Percentiles rank a stretch among this genome's conserved stretches.
Evolutionary conservation across 345 rosid genomes (phyloP).

Genomic region (Viola odorata): DNA sequence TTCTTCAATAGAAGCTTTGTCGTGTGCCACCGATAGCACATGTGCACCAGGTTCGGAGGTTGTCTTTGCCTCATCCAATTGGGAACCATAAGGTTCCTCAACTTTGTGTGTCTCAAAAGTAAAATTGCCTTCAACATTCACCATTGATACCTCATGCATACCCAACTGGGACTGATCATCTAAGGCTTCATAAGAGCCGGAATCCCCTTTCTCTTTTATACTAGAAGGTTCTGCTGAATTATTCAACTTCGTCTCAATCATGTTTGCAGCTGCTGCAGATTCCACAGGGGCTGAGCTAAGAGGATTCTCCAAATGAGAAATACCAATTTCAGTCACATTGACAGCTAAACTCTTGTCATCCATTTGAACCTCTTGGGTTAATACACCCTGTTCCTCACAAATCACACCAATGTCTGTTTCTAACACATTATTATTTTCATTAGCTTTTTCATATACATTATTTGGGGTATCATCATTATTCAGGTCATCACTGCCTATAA

Average conservation of each 20-base stretch:
- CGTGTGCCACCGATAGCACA: constrained; percentile 20
- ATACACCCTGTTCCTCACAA: constrained; percentile 12
- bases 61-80: constrained; percentile 11
- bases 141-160: constrained; percentile 9
- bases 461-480: constrained; percentile 24
- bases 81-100: constrained; percentile 19
- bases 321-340: constrained; percentile 16
- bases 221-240: constrained; percentile 28
- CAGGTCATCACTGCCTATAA: constrained; percentile 22
- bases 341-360: constrained; percentile 23
- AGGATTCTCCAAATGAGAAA: constrained; percentile 18
- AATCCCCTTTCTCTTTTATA: constrained; percentile 20
- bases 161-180: constrained; percentile 21
- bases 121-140: constrained; percentile 15
- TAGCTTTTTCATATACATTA: constrained; percentile 18
- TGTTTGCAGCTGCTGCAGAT: constrained; percentile 24
- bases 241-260: constrained; percentile 8
- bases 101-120: constrained; percentile 17
- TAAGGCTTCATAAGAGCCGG: constrained; percentile 24
- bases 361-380: constrained; percentile 17
- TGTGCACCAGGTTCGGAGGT: constrained; percentile 25
- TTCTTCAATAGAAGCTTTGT: constrained; percentile 19
- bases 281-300: constrained; percentile 15
- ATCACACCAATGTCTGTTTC: constrained; percentile 15
- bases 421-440: constrained; percentile 20